Conservation (phyloP, 2,329 filamentous ascomycete genomes). For the Myriosclerotinia scirpicola region DNA sequence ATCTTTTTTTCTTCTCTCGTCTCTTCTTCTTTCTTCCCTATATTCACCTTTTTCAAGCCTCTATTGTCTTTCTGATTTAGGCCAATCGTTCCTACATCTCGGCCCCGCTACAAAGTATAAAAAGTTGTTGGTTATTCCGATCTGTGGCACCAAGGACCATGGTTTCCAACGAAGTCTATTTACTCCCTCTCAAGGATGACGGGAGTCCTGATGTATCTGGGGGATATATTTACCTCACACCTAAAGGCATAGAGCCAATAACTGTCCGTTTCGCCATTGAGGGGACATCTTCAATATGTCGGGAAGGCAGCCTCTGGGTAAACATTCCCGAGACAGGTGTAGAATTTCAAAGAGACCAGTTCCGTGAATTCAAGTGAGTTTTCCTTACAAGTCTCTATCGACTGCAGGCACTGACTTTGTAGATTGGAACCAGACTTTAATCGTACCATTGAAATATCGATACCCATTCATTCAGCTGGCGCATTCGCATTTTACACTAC, state of each 20-base stretch:
- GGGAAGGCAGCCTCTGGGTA: conserved; percentile 92
- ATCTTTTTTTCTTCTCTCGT: background rate
- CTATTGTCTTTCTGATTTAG: background rate
- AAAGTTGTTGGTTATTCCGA: conserved; percentile 8
- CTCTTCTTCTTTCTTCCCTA: background rate
- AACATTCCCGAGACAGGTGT: conserved; percentile 82
- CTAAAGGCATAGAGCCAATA: conserved; percentile 71
- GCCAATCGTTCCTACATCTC: background rate
- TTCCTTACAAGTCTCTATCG: conserved; percentile 12
- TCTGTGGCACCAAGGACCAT: conserved; percentile 60
- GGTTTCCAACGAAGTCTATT: conserved; percentile 72
- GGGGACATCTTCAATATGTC: conserved; percentile 92
- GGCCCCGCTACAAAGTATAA: conserved; percentile 3
- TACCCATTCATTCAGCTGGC: conserved; percentile 79
- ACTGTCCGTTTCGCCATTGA: conserved; percentile 86
- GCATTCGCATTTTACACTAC: conserved; percentile 94
- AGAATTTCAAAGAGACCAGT: conserved; percentile 74
- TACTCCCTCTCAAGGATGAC: conserved; percentile 87
- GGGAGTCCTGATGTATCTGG: conserved; percentile 87
- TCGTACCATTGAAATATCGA: conserved; percentile 82
- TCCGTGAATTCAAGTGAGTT: conserved; percentile 84
- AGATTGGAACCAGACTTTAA: conserved; percentile 93
- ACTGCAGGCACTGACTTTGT: conserved; percentile 25
- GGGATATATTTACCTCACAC: conserved; percentile 87
- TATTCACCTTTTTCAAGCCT: background rate